Percentiles rank a stretch among this genome's conserved stretches.
These are phyloP conservation scores for Talaromyces proteolyticus DNA, from an alignment of 495 filamentous ascomycete genomes.

Conservation along the genomic window DNA sequence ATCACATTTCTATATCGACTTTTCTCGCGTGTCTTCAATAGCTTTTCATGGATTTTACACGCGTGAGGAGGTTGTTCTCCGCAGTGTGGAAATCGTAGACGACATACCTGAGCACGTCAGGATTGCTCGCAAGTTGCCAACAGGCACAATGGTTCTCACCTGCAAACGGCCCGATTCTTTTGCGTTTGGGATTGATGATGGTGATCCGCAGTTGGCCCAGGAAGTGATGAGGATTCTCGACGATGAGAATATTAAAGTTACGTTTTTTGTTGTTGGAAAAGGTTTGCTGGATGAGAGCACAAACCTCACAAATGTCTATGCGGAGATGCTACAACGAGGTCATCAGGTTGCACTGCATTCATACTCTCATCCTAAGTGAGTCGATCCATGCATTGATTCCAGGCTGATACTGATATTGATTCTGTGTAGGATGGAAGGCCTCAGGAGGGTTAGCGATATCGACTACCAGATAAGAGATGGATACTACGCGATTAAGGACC, in stretches of 20 bases:
- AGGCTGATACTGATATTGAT: not conserved
- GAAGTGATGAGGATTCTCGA: constrained; percentile 60
- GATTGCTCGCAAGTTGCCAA: constrained; percentile 57
- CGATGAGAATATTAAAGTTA: constrained; percentile 58
- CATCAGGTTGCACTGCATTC: constrained; percentile 74
- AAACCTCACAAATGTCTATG: constrained; percentile 59
- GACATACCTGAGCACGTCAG: constrained; percentile 42
- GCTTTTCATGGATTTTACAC: constrained; percentile 66
- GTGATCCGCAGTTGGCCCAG: constrained; percentile 55
- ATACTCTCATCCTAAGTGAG: constrained; percentile 63
- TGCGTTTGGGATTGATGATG: constrained; percentile 79
- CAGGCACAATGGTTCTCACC: constrained; percentile 53
- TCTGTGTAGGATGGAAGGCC: constrained; percentile 52
- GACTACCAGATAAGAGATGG: constrained; percentile 67
- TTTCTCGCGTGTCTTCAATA: constrained; percentile 53
- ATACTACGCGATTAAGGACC: constrained; percentile 47
- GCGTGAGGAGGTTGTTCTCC: constrained; percentile 42
- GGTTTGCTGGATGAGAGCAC: constrained; percentile 53
- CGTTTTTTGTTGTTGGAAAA: constrained; percentile 72
- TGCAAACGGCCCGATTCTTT: constrained; percentile 70
- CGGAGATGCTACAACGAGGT: constrained; percentile 55
- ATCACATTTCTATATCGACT: constrained; percentile 65
- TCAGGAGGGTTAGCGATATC: constrained; percentile 50
- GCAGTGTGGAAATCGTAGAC: constrained; percentile 59
- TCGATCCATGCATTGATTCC: not conserved